These are phyloP conservation scores for Aspergillus saccharolyticus DNA, from an alignment of 495 filamentous ascomycete species.

Conservation along the genomic window DNA sequence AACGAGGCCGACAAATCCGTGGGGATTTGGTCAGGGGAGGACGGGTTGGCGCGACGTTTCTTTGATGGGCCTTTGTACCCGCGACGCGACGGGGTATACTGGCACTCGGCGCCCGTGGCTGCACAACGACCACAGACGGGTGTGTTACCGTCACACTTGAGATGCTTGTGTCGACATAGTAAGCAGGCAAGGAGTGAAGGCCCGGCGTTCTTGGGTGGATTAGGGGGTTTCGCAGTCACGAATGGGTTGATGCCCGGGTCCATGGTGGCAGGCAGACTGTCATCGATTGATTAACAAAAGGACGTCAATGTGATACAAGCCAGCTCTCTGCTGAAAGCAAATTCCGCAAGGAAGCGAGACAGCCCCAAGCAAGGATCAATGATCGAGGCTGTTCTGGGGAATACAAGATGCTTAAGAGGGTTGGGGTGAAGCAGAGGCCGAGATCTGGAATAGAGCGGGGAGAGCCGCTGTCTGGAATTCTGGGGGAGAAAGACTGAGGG, in stretches of 20 bases:
- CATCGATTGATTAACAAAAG: neutral
- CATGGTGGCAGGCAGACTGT: slow-evolving; percentile 13
- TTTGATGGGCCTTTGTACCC: slow-evolving; percentile 46
- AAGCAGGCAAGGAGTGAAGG: slow-evolving; percentile 51
- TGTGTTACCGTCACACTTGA: slow-evolving; percentile 45
- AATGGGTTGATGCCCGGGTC: slow-evolving; percentile 14
- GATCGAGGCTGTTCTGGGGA: neutral
- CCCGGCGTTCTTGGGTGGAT: slow-evolving; percentile 21
- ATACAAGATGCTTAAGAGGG: neutral
- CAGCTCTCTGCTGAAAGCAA: neutral
- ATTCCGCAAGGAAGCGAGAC: neutral
- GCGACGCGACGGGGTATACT: slow-evolving; percentile 44
- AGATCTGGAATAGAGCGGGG: neutral
- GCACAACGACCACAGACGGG: slow-evolving; percentile 41
- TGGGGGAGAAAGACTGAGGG: neutral
- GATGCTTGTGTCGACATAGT: slow-evolving; percentile 55
- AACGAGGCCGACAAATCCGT: slow-evolving; percentile 20
- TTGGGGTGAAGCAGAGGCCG: neutral
- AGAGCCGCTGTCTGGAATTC: neutral
- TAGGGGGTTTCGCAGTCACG: slow-evolving; percentile 7
- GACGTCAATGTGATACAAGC: neutral
- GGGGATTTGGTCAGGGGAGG: slow-evolving; percentile 26
- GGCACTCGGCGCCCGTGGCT: slow-evolving; percentile 30
- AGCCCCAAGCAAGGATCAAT: neutral
- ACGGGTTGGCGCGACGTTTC: slow-evolving; percentile 40